Conservation (phyloP, 1,284 basidiomycete species). For the Cryptococcus sp. region DNA sequence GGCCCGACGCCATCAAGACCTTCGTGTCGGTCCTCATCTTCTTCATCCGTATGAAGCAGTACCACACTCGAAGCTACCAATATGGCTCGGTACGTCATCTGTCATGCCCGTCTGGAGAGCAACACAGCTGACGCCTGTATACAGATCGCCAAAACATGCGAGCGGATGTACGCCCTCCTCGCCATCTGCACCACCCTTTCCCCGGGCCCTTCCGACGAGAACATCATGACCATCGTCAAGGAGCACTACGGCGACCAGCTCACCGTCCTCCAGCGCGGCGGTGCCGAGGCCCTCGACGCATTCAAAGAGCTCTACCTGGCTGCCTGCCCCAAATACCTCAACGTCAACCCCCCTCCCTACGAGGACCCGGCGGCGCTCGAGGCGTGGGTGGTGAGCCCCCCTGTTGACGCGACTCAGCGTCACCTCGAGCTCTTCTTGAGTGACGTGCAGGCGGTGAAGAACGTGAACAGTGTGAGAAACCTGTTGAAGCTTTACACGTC, state of each 20-base stretch:
- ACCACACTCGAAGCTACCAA: constrained; percentile 93
- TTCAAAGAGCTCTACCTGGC: constrained; percentile 94
- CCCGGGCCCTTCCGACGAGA: constrained; percentile 86
- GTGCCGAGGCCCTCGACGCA: constrained; percentile 67
- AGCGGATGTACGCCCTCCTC: constrained; percentile 95
- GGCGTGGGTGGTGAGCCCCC: constrained; percentile 55
- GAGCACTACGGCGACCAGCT: constrained; percentile 92
- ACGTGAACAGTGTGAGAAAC: constrained; percentile 80
- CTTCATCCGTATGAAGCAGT: constrained; percentile 86
- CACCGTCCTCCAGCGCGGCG: constrained; percentile 68
- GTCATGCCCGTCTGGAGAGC: not conserved
- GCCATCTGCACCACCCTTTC: constrained; percentile 90
- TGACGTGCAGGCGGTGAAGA: constrained; percentile 70
- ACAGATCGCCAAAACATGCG: constrained; percentile 93
- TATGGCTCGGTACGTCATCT: constrained; percentile 73
- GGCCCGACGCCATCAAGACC: constrained; percentile 89
- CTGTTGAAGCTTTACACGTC: constrained; percentile 95
- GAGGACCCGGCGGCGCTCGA: constrained; percentile 70
- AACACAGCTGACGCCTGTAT: constrained; percentile 3
- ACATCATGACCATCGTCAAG: constrained; percentile 86
- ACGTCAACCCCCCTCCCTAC: constrained; percentile 88
- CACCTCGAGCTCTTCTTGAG: constrained; percentile 77
- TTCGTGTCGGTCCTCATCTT: constrained; percentile 92
- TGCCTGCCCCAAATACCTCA: constrained; percentile 95
- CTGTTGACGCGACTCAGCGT: constrained; percentile 73